Base-by-base conservation (phyloP, 2,329 filamentous ascomycete species). In the Graphium sp. region DNA sequence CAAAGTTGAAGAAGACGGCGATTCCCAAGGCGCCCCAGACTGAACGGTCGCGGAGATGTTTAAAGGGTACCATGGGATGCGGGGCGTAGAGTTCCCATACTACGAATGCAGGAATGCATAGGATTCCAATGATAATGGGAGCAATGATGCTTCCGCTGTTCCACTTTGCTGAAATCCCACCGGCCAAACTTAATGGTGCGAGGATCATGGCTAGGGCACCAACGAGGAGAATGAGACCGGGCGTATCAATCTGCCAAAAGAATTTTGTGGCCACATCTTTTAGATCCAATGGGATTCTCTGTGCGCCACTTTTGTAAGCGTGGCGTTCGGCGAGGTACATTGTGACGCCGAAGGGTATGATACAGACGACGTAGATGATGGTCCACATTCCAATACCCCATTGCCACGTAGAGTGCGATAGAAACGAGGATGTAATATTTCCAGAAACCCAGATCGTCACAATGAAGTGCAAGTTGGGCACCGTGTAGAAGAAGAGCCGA, bases 381-480 rank as follows among this genome's bases (percentile, higher is more conserved):
- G 53, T 56, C 55, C 63, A 75, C 67, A 75, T 74, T 38, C 67
- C 69, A 18, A 70, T 58, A 18, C 70, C 71, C 68, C 69, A 74
- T 34, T 57, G 48, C 71, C 71, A 76, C 5, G 48, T 56, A 1
- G 62, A 65, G 10, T 35, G 38, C 1, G 32, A 39, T 2, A 73
- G 44, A n/a, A 72, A 63, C 1, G 59, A 50, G 4, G 39, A 33
- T 4, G 62, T 53, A 24, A 76, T 48, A 37, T 74, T 55, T 16
- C 70, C 71, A 35, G 62, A 64, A 5, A 74, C 58, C 71, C 72
- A 76, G 2, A 70, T 69, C 47, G 74, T 74, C 47, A 70, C 62
- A 38, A 74, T 52, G 46, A 70, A 74, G 2, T 68, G 68, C 6
- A 57, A 39, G 2, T 64, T 62, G 2, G 69, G 68, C 34, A 76